Evolutionary conservation across 148 eudicot species (phyloP).

Genomic region (Limonium bicolor): DNA sequence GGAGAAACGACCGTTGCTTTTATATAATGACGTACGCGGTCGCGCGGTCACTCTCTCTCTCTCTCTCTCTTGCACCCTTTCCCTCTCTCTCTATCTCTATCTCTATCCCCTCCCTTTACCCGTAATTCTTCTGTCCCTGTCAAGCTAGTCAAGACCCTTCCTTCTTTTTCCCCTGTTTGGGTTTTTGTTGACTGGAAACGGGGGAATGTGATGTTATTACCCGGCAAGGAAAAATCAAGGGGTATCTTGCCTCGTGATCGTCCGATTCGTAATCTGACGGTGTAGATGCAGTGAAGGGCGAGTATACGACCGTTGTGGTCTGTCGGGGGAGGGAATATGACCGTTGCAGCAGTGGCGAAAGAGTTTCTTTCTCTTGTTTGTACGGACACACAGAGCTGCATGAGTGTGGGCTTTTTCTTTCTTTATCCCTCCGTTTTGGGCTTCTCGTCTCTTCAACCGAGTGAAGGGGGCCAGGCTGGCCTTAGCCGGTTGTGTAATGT

Average conservation of each 20-base stretch:
- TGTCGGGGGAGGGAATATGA: constrained; percentile 44
- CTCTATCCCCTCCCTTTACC: background rate
- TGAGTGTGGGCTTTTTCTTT: no score
- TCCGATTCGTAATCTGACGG: constrained; percentile 45
- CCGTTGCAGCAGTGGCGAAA: constrained; percentile 28
- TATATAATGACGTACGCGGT: no score
- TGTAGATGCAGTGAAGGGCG: constrained; percentile 18
- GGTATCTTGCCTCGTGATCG: constrained; percentile 14
- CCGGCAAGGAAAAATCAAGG: background rate
- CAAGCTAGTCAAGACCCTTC: constrained; percentile 18
- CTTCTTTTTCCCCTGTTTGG: constrained; percentile 3
- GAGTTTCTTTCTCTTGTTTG: constrained; percentile 7
- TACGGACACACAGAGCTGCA: constrained; percentile 13
- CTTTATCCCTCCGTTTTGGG: no score
- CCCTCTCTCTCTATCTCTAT: constrained; percentile 5
- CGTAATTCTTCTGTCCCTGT: constrained; percentile 5
- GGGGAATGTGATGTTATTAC: background rate
- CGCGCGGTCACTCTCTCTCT: no score
- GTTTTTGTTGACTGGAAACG: constrained; percentile 12
- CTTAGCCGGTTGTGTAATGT: no score
- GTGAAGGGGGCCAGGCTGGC: constrained; percentile 2
- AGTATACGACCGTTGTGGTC: constrained; percentile 58
- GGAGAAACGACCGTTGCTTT: constrained; percentile 15
- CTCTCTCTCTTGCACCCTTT: background rate
- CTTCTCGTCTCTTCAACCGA: background rate